A percentile compares a stretch with the other conserved stretches of the same genome.
These are phyloP conservation scores for Neurospora tetrasperma DNA, from an alignment of 495 filamentous ascomycete genomes.

Conservation along the genomic window DNA sequence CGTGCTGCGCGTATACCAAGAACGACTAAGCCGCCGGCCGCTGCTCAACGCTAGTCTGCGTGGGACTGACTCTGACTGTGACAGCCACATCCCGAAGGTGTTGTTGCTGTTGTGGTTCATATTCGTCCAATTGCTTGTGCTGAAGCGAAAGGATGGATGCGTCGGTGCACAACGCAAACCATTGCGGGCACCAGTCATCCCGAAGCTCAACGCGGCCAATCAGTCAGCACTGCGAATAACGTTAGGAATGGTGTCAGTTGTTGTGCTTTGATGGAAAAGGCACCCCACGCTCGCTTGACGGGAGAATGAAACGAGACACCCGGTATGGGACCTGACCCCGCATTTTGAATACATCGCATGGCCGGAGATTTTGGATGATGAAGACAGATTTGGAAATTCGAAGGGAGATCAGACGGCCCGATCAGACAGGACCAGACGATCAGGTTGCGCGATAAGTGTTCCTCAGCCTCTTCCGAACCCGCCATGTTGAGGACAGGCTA, in stretches of 20 bases:
- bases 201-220: neutral
- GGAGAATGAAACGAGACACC: neutral
- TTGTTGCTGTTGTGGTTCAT: neutral
- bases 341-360: neutral
- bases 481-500: neutral
- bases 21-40: neutral
- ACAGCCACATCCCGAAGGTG: neutral
- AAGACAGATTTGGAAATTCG: neutral
- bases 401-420: neutral
- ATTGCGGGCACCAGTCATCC: neutral
- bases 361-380: neutral
- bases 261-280: neutral
- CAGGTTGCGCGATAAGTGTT: neutral
- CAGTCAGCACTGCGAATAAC: neutral
- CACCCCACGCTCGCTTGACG: slow-evolving; percentile 2
- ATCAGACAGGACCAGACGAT: neutral
- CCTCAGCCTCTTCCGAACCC: neutral
- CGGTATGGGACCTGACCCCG: neutral
- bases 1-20: neutral
- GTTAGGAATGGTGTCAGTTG: neutral
- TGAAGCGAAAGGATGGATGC: neutral
- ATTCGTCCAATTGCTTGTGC: neutral
- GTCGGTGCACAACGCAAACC: neutral
- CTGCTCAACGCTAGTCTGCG: neutral
- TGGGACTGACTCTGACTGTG: neutral